A percentile compares a stretch with the other conserved stretches of the same genome.
phyloP scores from a whole-genome alignment of 2,329 filamentous ascomycete species.

The Plenodomus lindquistii region DNA sequence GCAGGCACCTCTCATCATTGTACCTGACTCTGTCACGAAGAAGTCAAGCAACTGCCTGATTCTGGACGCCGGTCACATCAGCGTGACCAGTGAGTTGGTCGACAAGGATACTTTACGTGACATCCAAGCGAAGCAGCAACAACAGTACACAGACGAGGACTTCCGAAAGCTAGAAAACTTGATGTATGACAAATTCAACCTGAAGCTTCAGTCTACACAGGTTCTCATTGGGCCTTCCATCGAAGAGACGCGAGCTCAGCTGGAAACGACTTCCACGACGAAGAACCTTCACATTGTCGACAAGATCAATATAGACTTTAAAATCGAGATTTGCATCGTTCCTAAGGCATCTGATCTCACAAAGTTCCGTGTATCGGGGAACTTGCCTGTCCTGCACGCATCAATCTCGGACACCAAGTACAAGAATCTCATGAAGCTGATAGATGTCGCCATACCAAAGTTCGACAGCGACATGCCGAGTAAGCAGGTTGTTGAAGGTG shows the following conservation, averaged over 20 bases:
- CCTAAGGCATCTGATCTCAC: slow-evolving; percentile 93
- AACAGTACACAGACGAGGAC: slow-evolving; percentile 86
- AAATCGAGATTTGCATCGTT: slow-evolving; percentile 95
- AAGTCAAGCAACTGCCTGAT: slow-evolving; percentile 85
- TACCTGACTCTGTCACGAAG: slow-evolving; percentile 88
- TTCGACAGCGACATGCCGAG: slow-evolving; percentile 60
- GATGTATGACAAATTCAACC: slow-evolving; percentile 96
- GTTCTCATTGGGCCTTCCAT: slow-evolving; percentile 93
- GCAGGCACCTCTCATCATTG: slow-evolving; percentile 92
- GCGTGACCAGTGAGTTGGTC: slow-evolving; percentile 90
- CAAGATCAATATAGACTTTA: slow-evolving; percentile 95
- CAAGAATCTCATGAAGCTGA: slow-evolving; percentile 93
- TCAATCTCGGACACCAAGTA: slow-evolving; percentile 94
- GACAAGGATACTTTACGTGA: slow-evolving; percentile 88
- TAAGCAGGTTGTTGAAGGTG: slow-evolving; percentile 42
- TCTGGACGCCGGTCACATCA: slow-evolving; percentile 93
- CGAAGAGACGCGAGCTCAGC: slow-evolving; percentile 81
- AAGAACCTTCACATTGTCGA: slow-evolving; percentile 89
- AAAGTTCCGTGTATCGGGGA: slow-evolving; percentile 87
- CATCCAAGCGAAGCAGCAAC: slow-evolving; percentile 86
- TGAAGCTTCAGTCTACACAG: slow-evolving; percentile 93
- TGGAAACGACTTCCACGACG: slow-evolving; percentile 68
- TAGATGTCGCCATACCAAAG: slow-evolving; percentile 91
- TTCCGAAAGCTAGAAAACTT: slow-evolving; percentile 83
- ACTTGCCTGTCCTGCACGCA: slow-evolving; percentile 88